Evolutionary conservation across 805 yeast species (phyloP).

Genomic region (Zygosaccharomyces gambellarensis): DNA sequence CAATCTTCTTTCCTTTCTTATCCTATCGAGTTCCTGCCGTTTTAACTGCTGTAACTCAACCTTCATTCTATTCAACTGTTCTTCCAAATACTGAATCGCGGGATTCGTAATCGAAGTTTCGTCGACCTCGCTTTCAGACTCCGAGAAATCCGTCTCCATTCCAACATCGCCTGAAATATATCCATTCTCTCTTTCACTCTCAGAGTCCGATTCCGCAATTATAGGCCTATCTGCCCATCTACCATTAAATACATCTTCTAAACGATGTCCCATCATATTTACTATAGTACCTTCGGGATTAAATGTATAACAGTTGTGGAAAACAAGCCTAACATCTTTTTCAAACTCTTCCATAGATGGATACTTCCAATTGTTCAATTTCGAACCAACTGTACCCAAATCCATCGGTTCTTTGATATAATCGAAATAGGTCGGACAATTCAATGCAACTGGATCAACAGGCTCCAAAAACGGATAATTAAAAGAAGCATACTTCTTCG

Average conservation of each 20-base stretch:
- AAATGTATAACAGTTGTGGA: conserved; percentile 83
- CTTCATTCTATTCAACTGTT: conserved; percentile 80
- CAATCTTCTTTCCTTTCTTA: conserved; percentile 53
- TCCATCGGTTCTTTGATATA: conserved; percentile 93
- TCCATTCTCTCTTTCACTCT: conserved; percentile 40
- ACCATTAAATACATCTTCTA: conserved; percentile 80
- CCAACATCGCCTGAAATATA: conserved; percentile 36
- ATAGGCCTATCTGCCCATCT: conserved; percentile 85
- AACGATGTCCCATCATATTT: conserved; percentile 87
- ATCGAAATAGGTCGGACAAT: conserved; percentile 85
- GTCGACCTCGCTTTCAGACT: conserved; percentile 54
- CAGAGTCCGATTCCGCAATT: conserved; percentile 50
- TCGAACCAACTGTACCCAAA: conserved; percentile 74
- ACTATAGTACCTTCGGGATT: conserved; percentile 98
- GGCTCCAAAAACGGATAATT: conserved; percentile 90
- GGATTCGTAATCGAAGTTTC: conserved; percentile 73
- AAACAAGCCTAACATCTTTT: conserved; percentile 73
- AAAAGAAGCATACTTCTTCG: conserved; percentile 78
- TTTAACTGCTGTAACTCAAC: conserved; percentile 78
- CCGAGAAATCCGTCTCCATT: conserved; percentile 37
- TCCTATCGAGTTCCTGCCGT: conserved; percentile 63
- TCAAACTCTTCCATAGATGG: conserved; percentile 86
- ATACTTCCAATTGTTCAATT: conserved; percentile 80
- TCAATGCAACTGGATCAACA: conserved; percentile 91
- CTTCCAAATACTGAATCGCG: conserved; percentile 83